Evolutionary conservation across 176 grass and related monocot genomes (phyloP), one percentile per base, ranked within the genome.

Genomic region (Zea mays): DNA sequence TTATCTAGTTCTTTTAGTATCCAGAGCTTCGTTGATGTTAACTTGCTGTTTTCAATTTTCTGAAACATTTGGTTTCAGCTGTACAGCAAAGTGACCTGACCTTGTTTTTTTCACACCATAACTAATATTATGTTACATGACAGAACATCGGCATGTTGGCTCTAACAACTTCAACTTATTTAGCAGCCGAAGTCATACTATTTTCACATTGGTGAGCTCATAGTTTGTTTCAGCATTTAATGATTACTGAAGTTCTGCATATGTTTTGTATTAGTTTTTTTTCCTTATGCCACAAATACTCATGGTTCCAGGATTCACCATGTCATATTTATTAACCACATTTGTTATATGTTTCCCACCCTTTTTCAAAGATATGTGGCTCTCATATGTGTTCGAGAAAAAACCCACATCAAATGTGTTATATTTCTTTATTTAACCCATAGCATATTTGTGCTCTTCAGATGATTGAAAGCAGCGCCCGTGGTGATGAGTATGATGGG

Each of bases 131-230:
- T 65, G 39, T 83, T 71, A 82, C 38, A 71, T 87, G 36, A 69
- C 92, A 99, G 96, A 99, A 79, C 96, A 99, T 83, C 89, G 96
- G 21, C 96, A 99, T 90, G 88, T 99, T 79, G 96, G 96, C 72
- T 99, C 96, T 7, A 99, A 99, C 78, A 99, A 99, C 78, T 99
- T 99, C 85, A 99, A 99, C 73, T 92, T 99, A 87, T 99, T 96
- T 79, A 99, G 96, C 74, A 99, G 96, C 75, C 85, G 96, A 84
- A 99, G 96, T 85, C 96, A 99, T 89, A 99, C 92, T 78, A 99
- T 99, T 67, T 99, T 99, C 84, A 99, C 96, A 13, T 47, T 99
- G 92, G 96, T 99, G 73, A 86, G 86, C 85, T 80, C 52, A 85
- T 67, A 83, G 75, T 37, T 75, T 62, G 52, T 14, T n/a, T 74